These are phyloP conservation scores for Cyberlindnera euphorbiae DNA, from an alignment of 805 yeast genomes.

Conservation along the genomic window DNA sequence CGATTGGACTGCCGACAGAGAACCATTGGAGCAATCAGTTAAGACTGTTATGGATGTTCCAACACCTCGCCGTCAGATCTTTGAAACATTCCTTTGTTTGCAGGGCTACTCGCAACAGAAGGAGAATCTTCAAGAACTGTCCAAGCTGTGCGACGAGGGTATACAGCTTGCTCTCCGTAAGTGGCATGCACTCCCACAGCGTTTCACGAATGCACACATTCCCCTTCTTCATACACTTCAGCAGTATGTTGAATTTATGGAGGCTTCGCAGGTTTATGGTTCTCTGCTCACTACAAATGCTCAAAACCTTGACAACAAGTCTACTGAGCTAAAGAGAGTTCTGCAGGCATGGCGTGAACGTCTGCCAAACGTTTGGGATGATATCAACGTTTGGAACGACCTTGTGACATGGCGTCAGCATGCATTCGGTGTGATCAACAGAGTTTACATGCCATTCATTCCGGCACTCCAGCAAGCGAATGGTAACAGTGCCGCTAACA, in stretches of 20 bases:
- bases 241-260: constrained; percentile 95
- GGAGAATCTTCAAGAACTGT: constrained; percentile 78
- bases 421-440: constrained; percentile 93
- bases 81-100: constrained; percentile 87
- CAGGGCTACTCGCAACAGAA: constrained; percentile 93
- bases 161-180: constrained; percentile 86
- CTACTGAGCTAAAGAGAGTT: constrained; percentile 91
- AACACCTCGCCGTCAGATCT: constrained; percentile 92
- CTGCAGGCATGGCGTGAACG: constrained; percentile 98
- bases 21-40: constrained; percentile 89
- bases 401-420: constrained; percentile 98
- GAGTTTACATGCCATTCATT: constrained; percentile 87
- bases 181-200: constrained; percentile 84
- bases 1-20: constrained; percentile 94
- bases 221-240: constrained; percentile 92
- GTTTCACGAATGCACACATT: constrained; percentile 77
- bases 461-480: constrained; percentile 75
- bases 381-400: constrained; percentile 96
- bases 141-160: constrained; percentile 91
- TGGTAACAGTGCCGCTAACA: constrained; percentile 68
- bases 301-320: constrained; percentile 84
- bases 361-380: constrained; percentile 95
- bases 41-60: constrained; percentile 98
- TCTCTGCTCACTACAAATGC: constrained; percentile 86
- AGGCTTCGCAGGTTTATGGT: constrained; percentile 90